Base-by-base conservation (phyloP, 140 eudicot species). In the Anethum foeniculum region DNA sequence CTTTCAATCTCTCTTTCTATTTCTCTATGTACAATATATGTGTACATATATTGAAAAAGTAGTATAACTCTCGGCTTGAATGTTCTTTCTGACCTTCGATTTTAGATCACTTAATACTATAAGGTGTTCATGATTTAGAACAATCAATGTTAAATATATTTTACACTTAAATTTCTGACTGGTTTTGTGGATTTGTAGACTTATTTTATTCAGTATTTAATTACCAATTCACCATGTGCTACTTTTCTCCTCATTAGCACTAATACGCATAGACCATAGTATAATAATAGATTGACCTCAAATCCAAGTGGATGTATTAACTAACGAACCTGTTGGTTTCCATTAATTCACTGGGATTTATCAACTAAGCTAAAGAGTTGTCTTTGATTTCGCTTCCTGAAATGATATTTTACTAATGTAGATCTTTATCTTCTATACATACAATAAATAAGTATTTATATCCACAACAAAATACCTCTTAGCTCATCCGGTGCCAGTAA, bases 401-500 rank as follows among this genome's bases (percentile, higher is more conserved):
- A 54, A 85, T 75, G 27, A 56, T 75, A 52, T 62, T 77, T 60
- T 82, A 71, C 27, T 81, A 19, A 27, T 10, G 43, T 27, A 41
- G 21, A 58, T 67, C 82, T 21, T 80, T 51, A 11, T 32, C 80
- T 60, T 54, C 83, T 39, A 16, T 77, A 38, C 49, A 65, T 62
- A 8, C 58, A 44, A 49, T 34, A 52, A 28, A 10, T 28, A 34
- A 23, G 71, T 69, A n/a, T 27, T 27, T 39, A 9, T 18, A 11
- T 76, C 78, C 75, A 41, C 49, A 21, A 80, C 67, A 60, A 39
- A 23, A 41, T 88, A 93, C 97, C 99, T 95, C 86, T 92, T 32
- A 96, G 49, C 52, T 95, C 99, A 81, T 95, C 97, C 19, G 99
- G 97, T 25, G 99, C 99, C 81, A 95, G 88, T 84, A 95, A 89